These are phyloP conservation scores for Harringtonia lauricola DNA, from an alignment of 2,329 filamentous ascomycete genomes.

Conservation along the genomic window DNA sequence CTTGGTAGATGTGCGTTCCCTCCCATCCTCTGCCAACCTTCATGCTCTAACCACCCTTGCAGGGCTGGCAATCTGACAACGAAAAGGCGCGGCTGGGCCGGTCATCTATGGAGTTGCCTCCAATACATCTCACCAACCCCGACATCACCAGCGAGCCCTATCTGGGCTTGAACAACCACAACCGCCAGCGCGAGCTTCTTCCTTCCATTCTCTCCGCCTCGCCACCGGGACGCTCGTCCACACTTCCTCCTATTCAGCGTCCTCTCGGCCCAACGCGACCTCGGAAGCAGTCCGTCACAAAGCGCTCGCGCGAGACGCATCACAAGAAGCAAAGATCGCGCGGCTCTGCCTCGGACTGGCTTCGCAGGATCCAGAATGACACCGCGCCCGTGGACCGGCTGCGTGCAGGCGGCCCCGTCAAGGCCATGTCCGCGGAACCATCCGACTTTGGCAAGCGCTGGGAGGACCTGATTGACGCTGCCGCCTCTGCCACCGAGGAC, in stretches of 20 bases:
- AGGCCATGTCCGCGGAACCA: constrained; percentile 80
- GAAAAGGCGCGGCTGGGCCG: constrained; percentile 54
- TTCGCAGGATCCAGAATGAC: constrained; percentile 46
- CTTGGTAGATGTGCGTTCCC: constrained; percentile 5
- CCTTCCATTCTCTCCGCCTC: constrained; percentile 75
- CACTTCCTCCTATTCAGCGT: constrained; percentile 72
- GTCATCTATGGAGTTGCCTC: constrained; percentile 62
- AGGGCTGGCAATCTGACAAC: constrained; percentile 64
- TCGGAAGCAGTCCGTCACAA: constrained; percentile 77
- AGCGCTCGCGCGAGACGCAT: constrained; percentile 62
- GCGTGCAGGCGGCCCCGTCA: constrained; percentile 57
- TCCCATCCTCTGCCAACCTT: constrained; percentile 7
- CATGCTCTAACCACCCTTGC: constrained; percentile 12
- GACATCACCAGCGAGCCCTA: constrained; percentile 67
- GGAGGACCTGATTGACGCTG: constrained; percentile 94
- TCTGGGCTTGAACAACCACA: constrained; percentile 46
- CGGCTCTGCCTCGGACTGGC: constrained; percentile 57
- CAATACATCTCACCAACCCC: constrained; percentile 45
- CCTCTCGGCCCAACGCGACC: constrained; percentile 60
- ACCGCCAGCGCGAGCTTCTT: constrained; percentile 60
- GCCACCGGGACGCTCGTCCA: constrained; percentile 78
- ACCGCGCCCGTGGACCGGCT: constrained; percentile 36
- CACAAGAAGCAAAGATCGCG: constrained; percentile 72
- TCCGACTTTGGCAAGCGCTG: constrained; percentile 79
- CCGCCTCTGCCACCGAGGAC: constrained; percentile 80